Conservation (phyloP, 768 basidiomycete genomes). For the Russula ochroleuca region DNA sequence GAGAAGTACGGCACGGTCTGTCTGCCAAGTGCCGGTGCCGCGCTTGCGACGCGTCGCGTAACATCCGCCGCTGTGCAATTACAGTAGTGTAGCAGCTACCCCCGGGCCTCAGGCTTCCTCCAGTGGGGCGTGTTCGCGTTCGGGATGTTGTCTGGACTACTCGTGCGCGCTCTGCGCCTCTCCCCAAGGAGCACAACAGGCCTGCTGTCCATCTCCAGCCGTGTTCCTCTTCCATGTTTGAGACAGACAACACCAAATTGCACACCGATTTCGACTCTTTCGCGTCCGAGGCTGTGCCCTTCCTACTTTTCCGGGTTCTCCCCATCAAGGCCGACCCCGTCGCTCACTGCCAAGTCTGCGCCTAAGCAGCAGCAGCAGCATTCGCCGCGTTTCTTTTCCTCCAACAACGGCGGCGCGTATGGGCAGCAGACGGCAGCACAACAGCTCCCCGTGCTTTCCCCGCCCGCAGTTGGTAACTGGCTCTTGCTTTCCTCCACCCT, state of each 20-base stretch:
- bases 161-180: not conserved
- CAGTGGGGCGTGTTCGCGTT: not conserved
- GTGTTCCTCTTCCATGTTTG: not conserved
- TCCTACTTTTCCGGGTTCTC: not conserved
- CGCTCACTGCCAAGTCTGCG: conserved; percentile 18
- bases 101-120: not conserved
- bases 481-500: conserved; percentile 78
- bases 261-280: too few species aligned
- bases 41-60: not conserved
- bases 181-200: not conserved
- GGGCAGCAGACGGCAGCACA: conserved; percentile 9
- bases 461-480: conserved; percentile 76
- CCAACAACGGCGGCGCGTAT: conserved; percentile 27
- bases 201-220: not conserved
- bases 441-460: conserved; percentile 55
- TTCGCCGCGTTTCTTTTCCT: conserved; percentile 41
- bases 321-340: not conserved
- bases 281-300: conserved; percentile 1
- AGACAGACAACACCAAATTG: not conserved
- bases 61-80: not conserved
- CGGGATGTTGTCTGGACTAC: not conserved
- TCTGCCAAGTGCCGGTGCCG: not conserved
- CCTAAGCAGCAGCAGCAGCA: conserved; percentile 28
- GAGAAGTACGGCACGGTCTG: not conserved
- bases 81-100: not conserved